Evolutionary conservation across 2,329 filamentous ascomycete species (phyloP).

Genomic region (Thelonectria rubi): DNA sequence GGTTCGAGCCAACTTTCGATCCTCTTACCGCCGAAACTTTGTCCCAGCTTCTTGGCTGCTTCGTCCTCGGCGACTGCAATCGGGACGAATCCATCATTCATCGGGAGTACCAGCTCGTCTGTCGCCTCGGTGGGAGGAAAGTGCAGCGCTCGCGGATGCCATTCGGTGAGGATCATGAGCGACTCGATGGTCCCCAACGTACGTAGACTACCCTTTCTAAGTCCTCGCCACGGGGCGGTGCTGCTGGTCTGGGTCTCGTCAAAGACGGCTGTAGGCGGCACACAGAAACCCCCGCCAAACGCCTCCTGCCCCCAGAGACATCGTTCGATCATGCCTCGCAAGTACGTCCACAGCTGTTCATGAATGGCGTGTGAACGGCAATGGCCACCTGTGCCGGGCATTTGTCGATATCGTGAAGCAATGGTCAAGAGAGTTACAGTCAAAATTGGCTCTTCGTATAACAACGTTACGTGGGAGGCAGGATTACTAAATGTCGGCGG

Average conservation of each 20-base stretch:
- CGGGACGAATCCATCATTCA: conserved; percentile 59
- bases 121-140: conserved; percentile 85
- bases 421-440: conserved; percentile 92
- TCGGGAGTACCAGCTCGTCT: conserved; percentile 73
- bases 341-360: conserved; percentile 92
- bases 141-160: conserved; percentile 93
- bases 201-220: conserved; percentile 81
- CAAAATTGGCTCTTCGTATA: conserved; percentile 92
- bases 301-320: conserved; percentile 97
- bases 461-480: conserved; percentile 78
- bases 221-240: conserved; percentile 74
- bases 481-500: conserved; percentile 88
- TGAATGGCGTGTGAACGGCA: conserved; percentile 92
- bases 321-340: conserved; percentile 93
- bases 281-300: conserved; percentile 88
- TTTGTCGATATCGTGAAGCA: conserved; percentile 83
- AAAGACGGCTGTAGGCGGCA: conserved; percentile 66
- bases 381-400: conserved; percentile 80
- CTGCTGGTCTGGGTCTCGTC: conserved; percentile 70
- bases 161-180: conserved; percentile 92
- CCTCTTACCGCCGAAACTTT: conserved; percentile 79
- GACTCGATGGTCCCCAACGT: conserved; percentile 95
- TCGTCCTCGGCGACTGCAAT: conserved; percentile 51
- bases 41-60: conserved; percentile 47
- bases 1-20: conserved; percentile 98